Conservation (phyloP, 768 basidiomycete genomes). For the Lepiota brunneoincarnata region DNA sequence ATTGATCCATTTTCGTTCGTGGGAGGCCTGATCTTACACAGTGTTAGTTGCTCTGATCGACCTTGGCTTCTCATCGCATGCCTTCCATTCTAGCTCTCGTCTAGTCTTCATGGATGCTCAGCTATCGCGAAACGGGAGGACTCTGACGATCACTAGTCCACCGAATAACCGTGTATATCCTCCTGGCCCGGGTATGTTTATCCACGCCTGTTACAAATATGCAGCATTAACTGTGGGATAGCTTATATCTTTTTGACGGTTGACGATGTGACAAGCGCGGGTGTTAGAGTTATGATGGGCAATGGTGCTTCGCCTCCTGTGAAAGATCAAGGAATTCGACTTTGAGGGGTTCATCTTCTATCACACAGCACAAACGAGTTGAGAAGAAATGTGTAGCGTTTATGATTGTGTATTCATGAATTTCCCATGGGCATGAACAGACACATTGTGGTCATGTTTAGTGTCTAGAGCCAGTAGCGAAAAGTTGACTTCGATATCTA, state of each 20-base stretch:
- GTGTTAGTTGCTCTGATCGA: conserved; percentile 35
- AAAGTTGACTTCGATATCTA: conserved; percentile 20
- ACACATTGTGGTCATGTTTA: too few species aligned
- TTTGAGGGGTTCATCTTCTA: conserved; percentile 6
- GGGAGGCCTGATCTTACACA: background rate
- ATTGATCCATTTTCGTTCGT: background rate
- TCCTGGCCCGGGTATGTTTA: conserved; percentile 34
- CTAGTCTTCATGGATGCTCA: conserved; percentile 33
- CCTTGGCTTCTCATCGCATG: conserved; percentile 41
- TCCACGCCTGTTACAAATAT: too few species aligned
- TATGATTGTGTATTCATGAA: too few species aligned
- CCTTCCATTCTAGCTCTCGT: conserved; percentile 36
- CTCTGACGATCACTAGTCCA: conserved; percentile 31
- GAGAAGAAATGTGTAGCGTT: too few species aligned
- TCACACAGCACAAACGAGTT: too few species aligned
- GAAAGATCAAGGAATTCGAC: conserved; percentile 25
- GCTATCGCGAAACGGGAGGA: conserved; percentile 28
- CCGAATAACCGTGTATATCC: conserved; percentile 36
- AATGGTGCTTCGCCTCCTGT: conserved; percentile 38
- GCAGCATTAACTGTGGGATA: too few species aligned
- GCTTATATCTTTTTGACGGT: conserved; percentile 25
- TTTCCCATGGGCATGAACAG: too few species aligned
- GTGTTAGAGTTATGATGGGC: conserved; percentile 37
- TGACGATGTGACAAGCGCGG: conserved; percentile 34
- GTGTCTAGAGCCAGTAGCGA: too few species aligned